Evolutionary conservation across 345 rosid species (phyloP).

Genomic region (Salix koriyanagi): DNA sequence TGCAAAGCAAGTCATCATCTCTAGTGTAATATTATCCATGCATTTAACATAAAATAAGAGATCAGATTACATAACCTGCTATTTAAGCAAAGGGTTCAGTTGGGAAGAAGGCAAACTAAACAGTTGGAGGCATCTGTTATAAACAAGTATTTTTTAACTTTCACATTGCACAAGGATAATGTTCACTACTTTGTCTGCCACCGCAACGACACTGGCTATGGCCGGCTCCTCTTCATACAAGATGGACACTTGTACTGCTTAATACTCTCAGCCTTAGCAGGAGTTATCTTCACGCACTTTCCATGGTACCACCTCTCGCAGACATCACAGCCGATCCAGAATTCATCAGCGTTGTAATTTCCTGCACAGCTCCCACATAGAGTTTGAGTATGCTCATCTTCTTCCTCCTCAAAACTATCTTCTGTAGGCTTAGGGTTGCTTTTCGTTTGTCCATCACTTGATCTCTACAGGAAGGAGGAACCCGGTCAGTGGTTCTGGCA

Average conservation of each 20-base stretch:
- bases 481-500: neutral
- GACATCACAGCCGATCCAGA: conserved; percentile 84
- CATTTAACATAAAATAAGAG: conserved; percentile 15
- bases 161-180: conserved; percentile 6
- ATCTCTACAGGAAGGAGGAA: conserved; percentile 42
- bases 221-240: conserved; percentile 60
- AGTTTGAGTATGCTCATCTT: conserved; percentile 81
- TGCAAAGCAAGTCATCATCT: neutral
- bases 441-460: conserved; percentile 58
- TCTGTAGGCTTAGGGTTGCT: conserved; percentile 49
- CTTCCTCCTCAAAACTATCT: conserved; percentile 64
- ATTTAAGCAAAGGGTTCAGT: conserved; percentile 19
- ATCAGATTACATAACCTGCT: conserved; percentile 24
- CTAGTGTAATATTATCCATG: conserved; percentile 2
- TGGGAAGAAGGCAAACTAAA: conserved; percentile 15
- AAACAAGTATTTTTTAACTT: conserved; percentile 19
- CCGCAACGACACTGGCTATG: neutral
- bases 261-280: conserved; percentile 76
- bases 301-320: conserved; percentile 94
- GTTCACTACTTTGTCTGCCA: conserved; percentile 6
- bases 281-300: conserved; percentile 82
- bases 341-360: conserved; percentile 68
- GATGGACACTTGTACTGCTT: conserved; percentile 88
- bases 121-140: conserved; percentile 24
- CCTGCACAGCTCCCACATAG: conserved; percentile 84